Conservation (phyloP, 225 moss, liverwort and hornwort genomes). For the Bryoerythrophyllum caledonicum region DNA sequence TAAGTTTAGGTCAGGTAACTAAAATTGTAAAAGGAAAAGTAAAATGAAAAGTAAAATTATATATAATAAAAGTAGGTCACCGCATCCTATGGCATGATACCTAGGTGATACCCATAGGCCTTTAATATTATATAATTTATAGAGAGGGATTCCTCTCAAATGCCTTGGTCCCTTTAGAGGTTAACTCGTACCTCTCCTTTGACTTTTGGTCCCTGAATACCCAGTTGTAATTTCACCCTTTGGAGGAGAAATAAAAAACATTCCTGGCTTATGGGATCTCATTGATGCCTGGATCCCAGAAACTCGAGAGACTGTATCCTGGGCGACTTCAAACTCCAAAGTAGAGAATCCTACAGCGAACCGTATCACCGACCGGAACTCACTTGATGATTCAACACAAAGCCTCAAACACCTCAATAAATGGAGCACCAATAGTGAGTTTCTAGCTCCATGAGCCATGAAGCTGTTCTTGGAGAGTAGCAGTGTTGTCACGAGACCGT, state of each 20-base stretch:
- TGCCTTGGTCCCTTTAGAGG: too few species aligned
- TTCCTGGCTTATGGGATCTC: neutral
- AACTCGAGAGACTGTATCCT: neutral
- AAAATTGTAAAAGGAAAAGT: too few species aligned
- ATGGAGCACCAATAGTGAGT: neutral
- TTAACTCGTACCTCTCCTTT: neutral
- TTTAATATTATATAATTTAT: too few species aligned
- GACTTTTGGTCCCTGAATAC: neutral
- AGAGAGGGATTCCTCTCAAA: too few species aligned
- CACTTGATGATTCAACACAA: neutral
- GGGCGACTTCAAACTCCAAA: neutral
- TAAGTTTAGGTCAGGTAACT: too few species aligned
- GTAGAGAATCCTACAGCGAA: neutral
- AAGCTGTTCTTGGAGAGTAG: constrained; percentile 11
- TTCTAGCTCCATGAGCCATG: neutral
- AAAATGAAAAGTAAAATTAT: too few species aligned
- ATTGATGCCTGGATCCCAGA: neutral
- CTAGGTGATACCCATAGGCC: too few species aligned
- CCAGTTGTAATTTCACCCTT: too few species aligned
- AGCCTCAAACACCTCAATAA: neutral
- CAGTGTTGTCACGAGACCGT: neutral
- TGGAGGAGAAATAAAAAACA: neutral
- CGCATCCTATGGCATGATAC: too few species aligned
- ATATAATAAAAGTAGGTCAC: too few species aligned
- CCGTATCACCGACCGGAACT: neutral